Evolutionary conservation across 441 rosid genomes (phyloP), one percentile per base, ranked within the genome.

Genomic region (Brassica hybrid): DNA sequence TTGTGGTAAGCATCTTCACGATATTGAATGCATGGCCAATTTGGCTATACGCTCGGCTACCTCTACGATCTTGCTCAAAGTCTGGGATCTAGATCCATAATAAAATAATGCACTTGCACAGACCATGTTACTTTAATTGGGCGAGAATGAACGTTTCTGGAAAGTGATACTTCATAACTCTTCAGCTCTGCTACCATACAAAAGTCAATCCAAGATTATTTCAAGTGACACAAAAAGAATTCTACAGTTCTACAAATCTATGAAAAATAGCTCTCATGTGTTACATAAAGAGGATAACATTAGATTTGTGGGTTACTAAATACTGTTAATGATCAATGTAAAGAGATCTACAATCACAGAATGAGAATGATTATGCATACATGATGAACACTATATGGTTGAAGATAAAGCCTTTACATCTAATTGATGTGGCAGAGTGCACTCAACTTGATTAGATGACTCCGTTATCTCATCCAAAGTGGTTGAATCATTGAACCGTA

Each of bases 11-110:
- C 48, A 41, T 41, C 48, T 41, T 41, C 27, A 25, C 27, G 1
- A 25, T 25, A 25, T 25, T 25, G 27, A 25, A 25, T 25, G 27
- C 27, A 25, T 25, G 27, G 27, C 27, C 4, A 25, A 25, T 25
- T 25, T 25, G 27, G 93, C 92, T 50, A 92, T 92, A n/a, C 83
- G 86, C 61, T 92, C 89, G 3, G 97, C 93, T 50, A 92, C 83
- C 81, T 86, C 88, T 67, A 88, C 32, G 19, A 87, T 71, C 72
- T 84, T 91, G 21, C 72, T 87, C 0, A 87, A 85, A 11, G 93
- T 89, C 2, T 89, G 85, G 16, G 92, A 85, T 78, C 81, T 84
- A 2, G 89, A 93, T 71, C 93, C 93, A 71, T 25, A 25, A 25
- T 2, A 25, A 25, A 2, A 25, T 25, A 25, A 25, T 4, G 34